A percentile compares a stretch with the other conserved stretches of the same genome.
phyloP scores from a whole-genome alignment of 164 flowering plant genomes.

The Houttuynia cordata region DNA sequence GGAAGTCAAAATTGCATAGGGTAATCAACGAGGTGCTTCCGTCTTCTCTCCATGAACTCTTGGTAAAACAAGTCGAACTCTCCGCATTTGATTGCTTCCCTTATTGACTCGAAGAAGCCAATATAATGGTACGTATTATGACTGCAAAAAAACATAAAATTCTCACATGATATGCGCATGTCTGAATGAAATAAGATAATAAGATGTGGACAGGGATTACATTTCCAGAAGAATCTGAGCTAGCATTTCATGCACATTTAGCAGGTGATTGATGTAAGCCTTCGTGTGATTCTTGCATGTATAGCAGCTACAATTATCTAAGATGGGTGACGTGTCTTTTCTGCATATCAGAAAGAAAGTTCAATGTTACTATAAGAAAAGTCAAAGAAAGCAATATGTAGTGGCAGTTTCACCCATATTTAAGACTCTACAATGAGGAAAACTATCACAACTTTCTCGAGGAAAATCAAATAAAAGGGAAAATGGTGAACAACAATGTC shows the following conservation, averaged over 20 bases:
- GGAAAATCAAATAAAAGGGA: not conserved
- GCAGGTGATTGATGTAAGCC: conserved; percentile 84
- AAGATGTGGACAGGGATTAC: conserved; percentile 23
- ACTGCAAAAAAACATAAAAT: conserved; percentile 26
- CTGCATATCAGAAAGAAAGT: conserved; percentile 23
- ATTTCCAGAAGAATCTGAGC: conserved; percentile 80
- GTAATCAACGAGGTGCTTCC: conserved; percentile 15
- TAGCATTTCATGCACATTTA: conserved; percentile 91
- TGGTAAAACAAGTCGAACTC: conserved; percentile 39
- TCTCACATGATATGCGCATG: not conserved
- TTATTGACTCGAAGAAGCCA: conserved; percentile 54
- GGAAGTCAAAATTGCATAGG: not conserved
- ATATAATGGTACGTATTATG: conserved; percentile 84
- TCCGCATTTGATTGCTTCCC: conserved; percentile 56
- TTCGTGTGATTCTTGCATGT: conserved; percentile 79
- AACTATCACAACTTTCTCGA: not conserved
- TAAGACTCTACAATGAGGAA: not conserved
- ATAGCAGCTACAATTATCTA: conserved; percentile 56
- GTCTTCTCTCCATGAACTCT: conserved; percentile 40
- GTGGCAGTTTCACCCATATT: too few species aligned
- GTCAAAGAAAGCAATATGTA: too few species aligned
- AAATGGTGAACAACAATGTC: not conserved
- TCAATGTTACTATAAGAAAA: not conserved
- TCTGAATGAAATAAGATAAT: not conserved
- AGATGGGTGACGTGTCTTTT: conserved; percentile 63